Evolutionary conservation across 768 basidiomycete genomes (phyloP), one percentile per base, ranked within the genome.

Genomic region (Boletales sp.): DNA sequence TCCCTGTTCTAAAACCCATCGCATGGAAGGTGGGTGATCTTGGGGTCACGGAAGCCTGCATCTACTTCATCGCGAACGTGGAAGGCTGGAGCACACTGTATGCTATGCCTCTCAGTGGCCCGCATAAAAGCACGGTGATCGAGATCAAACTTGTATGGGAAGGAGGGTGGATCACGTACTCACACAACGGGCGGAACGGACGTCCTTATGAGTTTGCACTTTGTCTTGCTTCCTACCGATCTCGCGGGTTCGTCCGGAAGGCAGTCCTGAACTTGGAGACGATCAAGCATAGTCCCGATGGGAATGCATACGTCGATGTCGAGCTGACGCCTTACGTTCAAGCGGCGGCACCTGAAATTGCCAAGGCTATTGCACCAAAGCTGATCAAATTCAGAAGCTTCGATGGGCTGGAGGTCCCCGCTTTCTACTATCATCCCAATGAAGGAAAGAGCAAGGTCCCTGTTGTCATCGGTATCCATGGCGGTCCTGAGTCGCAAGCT

Each of bases 361-460:
- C 46, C 36, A 55, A 57, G 30, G 65, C 67, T 35, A 49, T 67
- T 13, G 58, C 65, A 2, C 69, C 73, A 12, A 63, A 61, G 54
- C 39, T 71, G 46, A 59, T 75, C 52, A 65, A 50, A 31, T 74
- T 69, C 59, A 68, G 62, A 61, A 74, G 73, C 49, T 74, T 74
- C 25, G 74, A 74, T 52, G 72, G 62, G 8, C 41, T 74, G 46
- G 67, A 71, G 50, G 55, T 75, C 38, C 71, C 73, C 5, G 72
- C 67, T 17, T 67, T 74, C 50, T 75, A 75, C 49, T 74, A 74
- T 48, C 73, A 71, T 51, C 73, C 73, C 2, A 55, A 51, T 4
- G 50, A 57, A 21, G 54, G 64, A 9, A 60, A 63, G 46, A 60
- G 55, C 33, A 56, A 56, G 18, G 63, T 58, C 10, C 68, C 74